phyloP scores from a whole-genome alignment of 2,329 filamentous ascomycete species.

The Chalara sp. region DNA sequence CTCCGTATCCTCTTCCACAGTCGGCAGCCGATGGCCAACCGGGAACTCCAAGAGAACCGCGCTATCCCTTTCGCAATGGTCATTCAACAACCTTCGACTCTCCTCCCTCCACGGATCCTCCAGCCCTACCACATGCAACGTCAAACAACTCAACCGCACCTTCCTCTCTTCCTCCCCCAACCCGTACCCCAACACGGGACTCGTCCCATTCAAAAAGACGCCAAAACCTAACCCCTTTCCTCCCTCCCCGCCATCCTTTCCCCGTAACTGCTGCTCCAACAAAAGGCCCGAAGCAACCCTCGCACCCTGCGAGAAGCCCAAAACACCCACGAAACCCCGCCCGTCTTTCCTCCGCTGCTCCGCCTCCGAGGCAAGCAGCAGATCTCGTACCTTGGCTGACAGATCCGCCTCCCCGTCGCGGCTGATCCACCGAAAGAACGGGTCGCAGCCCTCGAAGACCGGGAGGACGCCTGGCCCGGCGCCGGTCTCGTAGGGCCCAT shows the following conservation, averaged over 20 bases:
- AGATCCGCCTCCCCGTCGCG: background rate
- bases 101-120: constrained; percentile 18
- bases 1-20: constrained; percentile 11
- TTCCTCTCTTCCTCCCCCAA: constrained; percentile 7
- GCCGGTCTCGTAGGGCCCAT: constrained; percentile 58
- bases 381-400: constrained; percentile 6
- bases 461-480: constrained; percentile 55
- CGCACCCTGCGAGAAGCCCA: constrained; percentile 64
- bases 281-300: constrained; percentile 54
- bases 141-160: constrained; percentile 13
- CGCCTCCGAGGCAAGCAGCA: constrained; percentile 3
- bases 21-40: constrained; percentile 18
- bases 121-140: constrained; percentile 16
- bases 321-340: constrained; percentile 50
- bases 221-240: constrained; percentile 9
- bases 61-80: constrained; percentile 11
- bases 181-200: constrained; percentile 10
- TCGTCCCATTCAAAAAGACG: constrained; percentile 13
- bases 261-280: constrained; percentile 47
- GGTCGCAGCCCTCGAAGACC: constrained; percentile 32
- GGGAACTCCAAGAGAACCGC: constrained; percentile 16
- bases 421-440: constrained; percentile 15
- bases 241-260: background rate
- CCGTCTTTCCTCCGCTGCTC: constrained; percentile 4
- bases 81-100: constrained; percentile 7